These are phyloP conservation scores for Tolypocladium ovalisporum DNA, from an alignment of 2,329 filamentous ascomycete species.

Conservation along the genomic window DNA sequence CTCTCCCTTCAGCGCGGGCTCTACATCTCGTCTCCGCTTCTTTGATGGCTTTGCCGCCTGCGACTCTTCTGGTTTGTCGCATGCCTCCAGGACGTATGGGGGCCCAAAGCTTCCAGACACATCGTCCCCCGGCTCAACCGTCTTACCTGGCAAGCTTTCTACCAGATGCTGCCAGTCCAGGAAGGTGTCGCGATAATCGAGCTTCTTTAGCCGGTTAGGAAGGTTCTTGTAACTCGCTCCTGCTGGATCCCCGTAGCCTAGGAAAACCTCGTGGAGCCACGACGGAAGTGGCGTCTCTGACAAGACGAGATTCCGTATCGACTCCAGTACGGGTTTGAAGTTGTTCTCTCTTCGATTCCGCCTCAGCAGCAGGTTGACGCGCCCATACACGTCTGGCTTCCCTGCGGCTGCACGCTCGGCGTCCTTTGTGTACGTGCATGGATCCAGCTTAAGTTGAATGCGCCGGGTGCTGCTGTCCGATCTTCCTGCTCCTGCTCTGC, in stretches of 20 bases:
- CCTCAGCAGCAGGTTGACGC: slow-evolving; percentile 76
- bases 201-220: slow-evolving; percentile 60
- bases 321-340: slow-evolving; percentile 87
- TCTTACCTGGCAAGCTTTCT: slow-evolving; percentile 80
- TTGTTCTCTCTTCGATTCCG: slow-evolving; percentile 88
- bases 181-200: slow-evolving; percentile 93
- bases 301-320: slow-evolving; percentile 74
- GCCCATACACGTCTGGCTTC: slow-evolving; percentile 70
- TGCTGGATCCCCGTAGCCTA: slow-evolving; percentile 92
- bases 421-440: slow-evolving; percentile 67
- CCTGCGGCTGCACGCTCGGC: slow-evolving; percentile 52
- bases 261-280: slow-evolving; percentile 93
- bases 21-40: slow-evolving; percentile 74
- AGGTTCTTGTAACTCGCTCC: slow-evolving; percentile 79
- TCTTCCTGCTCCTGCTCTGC: slow-evolving; percentile 49
- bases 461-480: slow-evolving; percentile 61
- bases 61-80: slow-evolving; percentile 41
- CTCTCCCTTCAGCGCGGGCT: slow-evolving; percentile 50
- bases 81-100: slow-evolving; percentile 73
- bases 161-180: slow-evolving; percentile 90
- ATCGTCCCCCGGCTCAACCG: slow-evolving; percentile 66
- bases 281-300: slow-evolving; percentile 77
- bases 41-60: slow-evolving; percentile 55
- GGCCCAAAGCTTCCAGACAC: slow-evolving; percentile 67
- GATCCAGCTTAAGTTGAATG: slow-evolving; percentile 72